Base-by-base conservation (phyloP, 352 stramenopile genomes). In the Pythium diclinum region DNA sequence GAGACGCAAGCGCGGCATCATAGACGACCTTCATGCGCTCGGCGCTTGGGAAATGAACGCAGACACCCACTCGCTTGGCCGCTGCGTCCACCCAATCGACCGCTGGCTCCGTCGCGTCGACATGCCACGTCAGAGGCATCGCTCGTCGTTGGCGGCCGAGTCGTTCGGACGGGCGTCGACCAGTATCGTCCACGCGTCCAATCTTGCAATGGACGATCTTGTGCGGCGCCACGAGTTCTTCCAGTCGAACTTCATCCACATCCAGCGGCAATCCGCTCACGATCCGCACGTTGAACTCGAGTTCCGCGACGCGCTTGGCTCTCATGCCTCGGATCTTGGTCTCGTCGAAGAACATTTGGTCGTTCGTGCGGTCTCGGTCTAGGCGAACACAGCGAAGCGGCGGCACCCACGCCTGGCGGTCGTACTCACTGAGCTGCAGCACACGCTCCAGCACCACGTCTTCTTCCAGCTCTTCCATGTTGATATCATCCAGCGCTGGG, bases 211-310 rank as follows among this genome's bases (percentile, higher is more conserved):
- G 42, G 6, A 54, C n/a, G 9, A 57, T 28, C 10, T 30, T 36
- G 11, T 52, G 25, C 7, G 38, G 51, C 3, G 28, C 42, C n/a
- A 60, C 25, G 5, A 67, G 46, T 6, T 54, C 38, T 32, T 52
- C 32, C 30, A 67, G 54, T 3, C 34, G 17, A 14, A 52, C 46
- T 54, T 60, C 52, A 32, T 56, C 51, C 2, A 61, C 52, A 19
- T 25, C 40, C 5, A 46, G 19, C 8, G 33, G 44, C 42, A 67
- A 49, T 10, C 51, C 53, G 30, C 33, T 48, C n/a, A 25, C n/a
- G n/a, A 67, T 67, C 23, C 36, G 30, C 23, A 64, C 58, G 36
- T 49, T 53, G 7, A 56, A 38, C 47, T 55, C 21, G 19, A 54
- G 28, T 21, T 49, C 23, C n/a, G 23, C 32, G 17, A 21, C 8